phyloP scores from a whole-genome alignment of 768 basidiomycete genomes.

The Kwoniella sp. region DNA sequence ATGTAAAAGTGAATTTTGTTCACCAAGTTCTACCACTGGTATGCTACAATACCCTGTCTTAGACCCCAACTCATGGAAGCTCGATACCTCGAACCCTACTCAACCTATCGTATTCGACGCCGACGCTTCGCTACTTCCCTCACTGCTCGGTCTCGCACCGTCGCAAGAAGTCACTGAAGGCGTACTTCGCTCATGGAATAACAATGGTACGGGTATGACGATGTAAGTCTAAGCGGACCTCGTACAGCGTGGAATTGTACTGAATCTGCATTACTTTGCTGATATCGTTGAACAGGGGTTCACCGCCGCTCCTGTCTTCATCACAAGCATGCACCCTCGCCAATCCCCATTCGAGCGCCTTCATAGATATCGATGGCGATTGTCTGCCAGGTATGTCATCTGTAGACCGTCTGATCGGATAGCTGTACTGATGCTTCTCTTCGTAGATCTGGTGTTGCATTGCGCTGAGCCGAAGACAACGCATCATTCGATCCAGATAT shows the following conservation, averaged over 20 bases:
- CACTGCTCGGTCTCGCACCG: slow-evolving; percentile 71
- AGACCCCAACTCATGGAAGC: slow-evolving; percentile 15
- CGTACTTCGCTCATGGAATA: slow-evolving; percentile 72
- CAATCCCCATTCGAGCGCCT: slow-evolving; percentile 90
- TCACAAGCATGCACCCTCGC: slow-evolving; percentile 70
- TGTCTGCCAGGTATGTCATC: slow-evolving; percentile 76
- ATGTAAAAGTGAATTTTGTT: too few species aligned
- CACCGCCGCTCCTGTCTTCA: slow-evolving; percentile 65
- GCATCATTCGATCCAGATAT: slow-evolving; percentile 77
- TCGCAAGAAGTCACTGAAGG: slow-evolving; percentile 1
- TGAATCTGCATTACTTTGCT: too few species aligned
- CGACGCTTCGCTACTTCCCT: slow-evolving; percentile 85
- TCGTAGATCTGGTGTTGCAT: slow-evolving; percentile 80
- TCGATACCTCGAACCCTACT: slow-evolving; percentile 62
- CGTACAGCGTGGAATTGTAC: neutral
- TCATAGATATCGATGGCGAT: slow-evolving; percentile 92
- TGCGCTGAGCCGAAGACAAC: slow-evolving; percentile 68
- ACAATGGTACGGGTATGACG: slow-evolving; percentile 72
- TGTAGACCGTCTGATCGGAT: too few species aligned
- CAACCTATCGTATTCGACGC: slow-evolving; percentile 88
- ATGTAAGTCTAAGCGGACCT: slow-evolving; percentile 61
- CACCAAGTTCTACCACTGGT: neutral
- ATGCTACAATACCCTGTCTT: neutral
- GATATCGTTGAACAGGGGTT: slow-evolving; percentile 57
- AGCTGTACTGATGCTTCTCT: neutral